phyloP scores from a whole-genome alignment of 495 filamentous ascomycete genomes.

The Viridothelium virens region DNA sequence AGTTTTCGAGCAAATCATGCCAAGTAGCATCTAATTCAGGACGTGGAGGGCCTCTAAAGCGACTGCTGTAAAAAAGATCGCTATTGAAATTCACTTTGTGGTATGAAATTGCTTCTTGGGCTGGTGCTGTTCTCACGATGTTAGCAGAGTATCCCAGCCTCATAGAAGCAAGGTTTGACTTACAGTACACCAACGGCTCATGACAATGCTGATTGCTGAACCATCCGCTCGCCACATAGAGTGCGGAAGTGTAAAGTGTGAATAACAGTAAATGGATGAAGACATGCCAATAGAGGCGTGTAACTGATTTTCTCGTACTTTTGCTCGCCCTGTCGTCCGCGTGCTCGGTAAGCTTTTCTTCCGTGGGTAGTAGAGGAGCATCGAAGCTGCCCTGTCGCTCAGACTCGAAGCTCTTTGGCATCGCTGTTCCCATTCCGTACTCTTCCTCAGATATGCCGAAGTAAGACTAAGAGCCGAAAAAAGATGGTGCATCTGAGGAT shows the following conservation, averaged over 20 bases:
- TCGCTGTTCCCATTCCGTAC: neutral
- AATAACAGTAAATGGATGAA: neutral
- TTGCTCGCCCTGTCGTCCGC: neutral
- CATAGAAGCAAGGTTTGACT: neutral
- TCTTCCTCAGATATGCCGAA: neutral
- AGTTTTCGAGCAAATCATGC: neutral
- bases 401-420: neutral
- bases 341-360: neutral
- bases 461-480: neutral
- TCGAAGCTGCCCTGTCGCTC: neutral
- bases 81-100: neutral
- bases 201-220: neutral
- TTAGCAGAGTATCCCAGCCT: neutral
- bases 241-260: neutral
- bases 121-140: neutral
- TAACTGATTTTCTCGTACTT: neutral
- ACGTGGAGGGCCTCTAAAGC: neutral
- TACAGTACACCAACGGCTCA: neutral
- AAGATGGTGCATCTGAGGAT: neutral
- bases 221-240: neutral
- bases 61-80: neutral
- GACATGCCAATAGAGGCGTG: neutral
- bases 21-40: neutral
- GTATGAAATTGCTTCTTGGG: neutral
- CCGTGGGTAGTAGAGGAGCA: neutral